Evolutionary conservation across 2,329 filamentous ascomycete species (phyloP).

Genomic region (Xylaria hypoxylon): DNA sequence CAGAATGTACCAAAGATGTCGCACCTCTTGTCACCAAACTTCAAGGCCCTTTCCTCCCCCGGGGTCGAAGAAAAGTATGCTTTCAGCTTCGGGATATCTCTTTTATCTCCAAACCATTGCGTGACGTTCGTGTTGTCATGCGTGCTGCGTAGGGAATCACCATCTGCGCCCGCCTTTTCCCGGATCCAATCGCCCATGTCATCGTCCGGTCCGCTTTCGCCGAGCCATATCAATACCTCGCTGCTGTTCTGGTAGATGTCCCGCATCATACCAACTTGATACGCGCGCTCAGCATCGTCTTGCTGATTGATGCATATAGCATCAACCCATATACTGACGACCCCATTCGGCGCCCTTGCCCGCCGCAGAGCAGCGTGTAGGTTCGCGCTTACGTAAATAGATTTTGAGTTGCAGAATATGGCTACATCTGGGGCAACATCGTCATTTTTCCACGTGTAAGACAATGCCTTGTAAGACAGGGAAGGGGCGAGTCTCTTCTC

Average conservation of each 20-base stretch:
- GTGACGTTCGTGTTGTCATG: constrained; percentile 27
- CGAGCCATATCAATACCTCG: constrained; percentile 42
- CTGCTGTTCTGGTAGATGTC: constrained; percentile 40
- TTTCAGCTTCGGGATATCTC: constrained; percentile 32
- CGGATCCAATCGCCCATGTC: constrained; percentile 32
- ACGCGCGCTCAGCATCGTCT: constrained; percentile 33
- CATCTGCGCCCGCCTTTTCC: neutral
- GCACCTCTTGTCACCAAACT: constrained; percentile 7
- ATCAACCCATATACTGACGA: constrained; percentile 40
- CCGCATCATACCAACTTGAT: constrained; percentile 41
- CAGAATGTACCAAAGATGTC: constrained; percentile 41
- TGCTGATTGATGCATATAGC: constrained; percentile 43
- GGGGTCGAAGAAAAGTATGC: constrained; percentile 30
- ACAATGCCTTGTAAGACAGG: constrained; percentile 37
- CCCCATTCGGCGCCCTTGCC: constrained; percentile 21
- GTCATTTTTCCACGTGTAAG: constrained; percentile 38
- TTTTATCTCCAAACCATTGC: constrained; percentile 35
- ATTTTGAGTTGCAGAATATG: constrained; percentile 36
- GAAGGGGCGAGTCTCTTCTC: constrained; percentile 20
- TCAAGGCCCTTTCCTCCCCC: neutral
- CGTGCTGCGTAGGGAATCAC: neutral
- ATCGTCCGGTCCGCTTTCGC: constrained; percentile 34
- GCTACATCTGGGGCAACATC: constrained; percentile 16
- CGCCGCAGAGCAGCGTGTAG: constrained; percentile 36
- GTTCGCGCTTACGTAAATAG: constrained; percentile 35